Base-by-base conservation (phyloP, 257 asterid genomes). In the Nemophila menziesii region DNA sequence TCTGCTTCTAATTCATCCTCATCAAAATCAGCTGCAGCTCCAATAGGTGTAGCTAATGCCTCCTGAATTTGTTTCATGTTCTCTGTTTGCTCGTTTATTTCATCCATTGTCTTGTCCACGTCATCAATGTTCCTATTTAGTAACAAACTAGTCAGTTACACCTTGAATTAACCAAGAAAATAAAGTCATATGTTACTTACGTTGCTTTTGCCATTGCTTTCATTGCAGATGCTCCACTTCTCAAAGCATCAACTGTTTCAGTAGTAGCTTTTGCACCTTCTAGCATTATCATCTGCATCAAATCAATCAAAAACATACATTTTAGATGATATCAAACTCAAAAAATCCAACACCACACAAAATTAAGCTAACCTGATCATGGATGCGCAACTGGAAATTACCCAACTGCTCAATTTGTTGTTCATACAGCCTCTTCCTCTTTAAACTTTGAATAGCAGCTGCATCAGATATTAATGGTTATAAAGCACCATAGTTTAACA, bases 21-120 rank as follows among this genome's bases (percentile, higher is more conserved):
- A 39, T 79, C 92, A 42, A 73, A 74, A 49, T 71, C 89, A 11
- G 92, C 79, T 4, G 89, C 71, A 47, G 80, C 69, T 44, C 86
- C 77, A 17, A 83, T 56, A 5, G 95, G 95, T 48, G 85, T 51
- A 13, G 86, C 57, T 70, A 86, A 50, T 48, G 90, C 85, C 60
- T 86, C 90, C 63, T 82, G 96, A 51, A 86, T 81, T 62, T 66
- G 82, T 54, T 74, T 86, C 83, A 82, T 76, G 65, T 77, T 82
- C 69, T 86, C 94, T 0, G 94, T 81, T 47, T 86, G 96, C 58
- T 86, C 94, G 5, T 72, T 86, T 48, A 86, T 78, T 61, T 86
- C 92, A n/a, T 86, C 90, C 94, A 86, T 82, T 16, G 96, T 86
- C 73, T 79, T 82, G 77, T 86, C 96, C 62, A 86, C 87, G 15